Base-by-base conservation (phyloP, 208 protist species). In the Leishmania aethiopica region DNA sequence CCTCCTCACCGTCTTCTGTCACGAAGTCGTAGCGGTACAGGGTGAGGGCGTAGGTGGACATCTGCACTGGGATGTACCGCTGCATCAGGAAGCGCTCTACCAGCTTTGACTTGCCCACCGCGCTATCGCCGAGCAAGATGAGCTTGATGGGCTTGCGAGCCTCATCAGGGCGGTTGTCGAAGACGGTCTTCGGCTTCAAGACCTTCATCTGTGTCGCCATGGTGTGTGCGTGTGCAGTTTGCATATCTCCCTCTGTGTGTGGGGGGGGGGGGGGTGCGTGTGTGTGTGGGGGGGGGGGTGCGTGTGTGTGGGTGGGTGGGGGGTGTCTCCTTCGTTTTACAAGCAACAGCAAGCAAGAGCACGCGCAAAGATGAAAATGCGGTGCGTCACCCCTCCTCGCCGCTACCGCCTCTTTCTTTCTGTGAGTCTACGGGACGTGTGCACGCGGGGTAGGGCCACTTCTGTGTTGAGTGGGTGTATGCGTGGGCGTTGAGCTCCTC, bases 1-100 rank as follows among this genome's bases (percentile, higher is more conserved):
- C 86, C 40, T 82, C 88, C 83, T 97, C 90, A 28, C 88, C 94
- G 32, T 93, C 87, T 62, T 93, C 88, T 42, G 84, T 87, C 57
- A 90, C 77, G 85, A 95, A 96, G 86, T 98, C 94, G 91, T 99
- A 98, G 59, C 87, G 88, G 80, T 94, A 99, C 5, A 98, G 88
- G 4, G 96, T 99, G 19, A 99, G 90, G 15, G 97, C 98, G 89
- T 97, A 98, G 6, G 97, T 99, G 22, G 97, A 99, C 89, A 98
- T 96, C 84, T 98, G 95, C 76, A 96, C 89, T 6, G 93, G 93
- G 35, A 95, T 89, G 88, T 98, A 99, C 42, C 94, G 89, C 83
- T 99, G 97, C 93, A 99, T 98, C 37, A 99, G 88, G 78, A 98
- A 99, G 15, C 98, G 93, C 88, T 99, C 97, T 8, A 99, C 95